phyloP scores from a whole-genome alignment of 2,329 filamentous ascomycete species.

The Aspergillus chevalieri region DNA sequence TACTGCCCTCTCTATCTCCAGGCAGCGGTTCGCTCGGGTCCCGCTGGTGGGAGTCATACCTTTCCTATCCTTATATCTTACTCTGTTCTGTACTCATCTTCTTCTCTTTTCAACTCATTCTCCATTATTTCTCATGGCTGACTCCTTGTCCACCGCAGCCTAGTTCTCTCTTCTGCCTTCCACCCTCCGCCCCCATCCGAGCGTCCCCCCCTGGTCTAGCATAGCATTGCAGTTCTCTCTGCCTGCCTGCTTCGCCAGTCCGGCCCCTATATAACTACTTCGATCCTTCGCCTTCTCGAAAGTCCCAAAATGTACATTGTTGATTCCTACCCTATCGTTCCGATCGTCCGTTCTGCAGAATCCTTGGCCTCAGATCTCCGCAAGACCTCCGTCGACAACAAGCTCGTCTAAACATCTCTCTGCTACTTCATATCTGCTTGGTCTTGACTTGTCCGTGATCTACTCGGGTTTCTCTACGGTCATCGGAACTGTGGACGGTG shows the following conservation, averaged over 20 bases:
- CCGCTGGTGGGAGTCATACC: slow-evolving; percentile 3
- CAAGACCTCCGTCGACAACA: slow-evolving; percentile 18
- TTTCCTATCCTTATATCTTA: slow-evolving; percentile 1
- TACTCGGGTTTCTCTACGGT: slow-evolving; percentile 17
- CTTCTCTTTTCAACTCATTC: slow-evolving; percentile 1
- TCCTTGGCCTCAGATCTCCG: slow-evolving; percentile 26
- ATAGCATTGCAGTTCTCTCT: not conserved
- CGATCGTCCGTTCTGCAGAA: slow-evolving; percentile 33
- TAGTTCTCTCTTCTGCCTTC: slow-evolving; percentile 7
- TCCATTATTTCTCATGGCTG: not conserved
- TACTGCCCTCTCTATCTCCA: not conserved
- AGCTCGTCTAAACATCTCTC: slow-evolving; percentile 20
- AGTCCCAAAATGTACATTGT: slow-evolving; percentile 37
- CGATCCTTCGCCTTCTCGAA: slow-evolving; percentile 3
- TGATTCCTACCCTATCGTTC: slow-evolving; percentile 25
- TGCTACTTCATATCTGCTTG: slow-evolving; percentile 7
- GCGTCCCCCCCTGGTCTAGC: not conserved
- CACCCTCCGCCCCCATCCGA: slow-evolving; percentile 3
- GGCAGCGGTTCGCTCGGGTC: not conserved
- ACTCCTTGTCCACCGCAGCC: slow-evolving; percentile 12
- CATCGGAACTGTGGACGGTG: slow-evolving; percentile 18
- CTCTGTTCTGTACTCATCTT: slow-evolving; percentile 1
- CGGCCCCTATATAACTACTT: slow-evolving; percentile 19
- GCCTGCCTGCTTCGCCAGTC: slow-evolving; percentile 30
- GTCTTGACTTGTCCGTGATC: slow-evolving; percentile 15